Evolutionary conservation across 768 basidiomycete genomes (phyloP), one percentile per base, ranked within the genome.

Genomic region (Scleroderma bovista): DNA sequence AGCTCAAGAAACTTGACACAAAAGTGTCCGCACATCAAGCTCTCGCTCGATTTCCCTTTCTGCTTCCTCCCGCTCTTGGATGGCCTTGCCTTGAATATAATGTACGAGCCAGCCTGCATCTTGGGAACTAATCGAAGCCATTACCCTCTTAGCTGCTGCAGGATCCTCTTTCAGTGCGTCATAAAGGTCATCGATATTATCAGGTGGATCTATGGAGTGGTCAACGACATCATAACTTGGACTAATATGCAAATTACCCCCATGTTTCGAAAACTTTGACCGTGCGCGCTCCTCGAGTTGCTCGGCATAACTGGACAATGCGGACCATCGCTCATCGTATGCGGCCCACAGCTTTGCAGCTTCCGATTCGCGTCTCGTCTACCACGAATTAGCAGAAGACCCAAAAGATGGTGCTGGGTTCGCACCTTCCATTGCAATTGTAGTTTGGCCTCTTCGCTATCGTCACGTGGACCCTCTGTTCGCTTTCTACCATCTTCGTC

Each of bases 371-470:
- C 84, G 77, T 38, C 72, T 77, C 57, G 67, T 73, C 88, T 91
- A 53, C 34, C 32, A 36, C 24, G 11, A n/a, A 19, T 42, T 16
- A 44, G 34, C 16, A 31, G 11, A 29, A 36, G 46, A n/a, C 11
- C 16, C 12, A 24, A 6, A 17, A 37, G 24, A 42, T 37, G 9
- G 50, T 33, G 22, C 23, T 17, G 47, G 36, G 3, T 63, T 69
- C 68, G 24, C 51, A 90, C 92, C 72, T 77, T 75, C 93, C 93
- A 96, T 44, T 72, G 60, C 26, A 84, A 81, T 19, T 79, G 73
- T 12, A 74, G 67, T 26, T 62, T 67, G 19, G 63, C 67, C 64
- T 96, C 92, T 48, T 93, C 93, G 38, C 71, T 78, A 57, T 81
- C 81, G 50, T 77, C 79, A 63, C 83, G 68, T 2, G 90, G 87